Conservation (phyloP, 345 rosid genomes). For the Citrus hindsii region DNA sequence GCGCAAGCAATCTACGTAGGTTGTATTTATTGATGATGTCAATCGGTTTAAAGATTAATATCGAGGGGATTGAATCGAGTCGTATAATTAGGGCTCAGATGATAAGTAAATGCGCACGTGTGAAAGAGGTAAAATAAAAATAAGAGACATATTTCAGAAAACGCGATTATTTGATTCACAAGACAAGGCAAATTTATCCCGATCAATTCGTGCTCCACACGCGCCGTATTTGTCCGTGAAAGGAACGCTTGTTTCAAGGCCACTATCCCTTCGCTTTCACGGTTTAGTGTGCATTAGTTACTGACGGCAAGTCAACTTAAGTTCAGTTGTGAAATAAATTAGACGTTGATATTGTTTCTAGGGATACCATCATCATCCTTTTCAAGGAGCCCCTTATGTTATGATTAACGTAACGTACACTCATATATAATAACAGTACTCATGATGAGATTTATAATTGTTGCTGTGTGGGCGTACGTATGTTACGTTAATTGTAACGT, state of each 20-base stretch:
- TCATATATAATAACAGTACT: fast-evolving
- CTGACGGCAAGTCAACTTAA: too few species aligned
- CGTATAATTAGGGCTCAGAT: background rate
- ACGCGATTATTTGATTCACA: background rate
- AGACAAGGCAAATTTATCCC: background rate
- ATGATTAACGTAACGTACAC: too few species aligned
- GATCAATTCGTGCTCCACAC: background rate
- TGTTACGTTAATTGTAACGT: too few species aligned
- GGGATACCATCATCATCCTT: too few species aligned
- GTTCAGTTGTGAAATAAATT: background rate
- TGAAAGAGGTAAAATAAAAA: background rate
- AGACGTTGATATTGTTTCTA: too few species aligned
- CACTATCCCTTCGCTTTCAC: too few species aligned
- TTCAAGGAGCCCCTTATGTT: too few species aligned
- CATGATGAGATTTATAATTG: too few species aligned
- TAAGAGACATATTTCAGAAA: background rate
- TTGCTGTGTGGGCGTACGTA: too few species aligned
- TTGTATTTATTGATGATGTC: background rate
- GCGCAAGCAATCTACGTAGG: background rate
- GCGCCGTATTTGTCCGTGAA: background rate
- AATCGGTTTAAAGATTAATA: too few species aligned
- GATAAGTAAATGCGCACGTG: background rate
- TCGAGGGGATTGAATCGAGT: too few species aligned
- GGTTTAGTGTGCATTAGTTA: too few species aligned
- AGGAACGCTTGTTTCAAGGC: background rate